Evolutionary conservation across 2,329 filamentous ascomycete species (phyloP).

Genomic region (Aureobasidium sp.): DNA sequence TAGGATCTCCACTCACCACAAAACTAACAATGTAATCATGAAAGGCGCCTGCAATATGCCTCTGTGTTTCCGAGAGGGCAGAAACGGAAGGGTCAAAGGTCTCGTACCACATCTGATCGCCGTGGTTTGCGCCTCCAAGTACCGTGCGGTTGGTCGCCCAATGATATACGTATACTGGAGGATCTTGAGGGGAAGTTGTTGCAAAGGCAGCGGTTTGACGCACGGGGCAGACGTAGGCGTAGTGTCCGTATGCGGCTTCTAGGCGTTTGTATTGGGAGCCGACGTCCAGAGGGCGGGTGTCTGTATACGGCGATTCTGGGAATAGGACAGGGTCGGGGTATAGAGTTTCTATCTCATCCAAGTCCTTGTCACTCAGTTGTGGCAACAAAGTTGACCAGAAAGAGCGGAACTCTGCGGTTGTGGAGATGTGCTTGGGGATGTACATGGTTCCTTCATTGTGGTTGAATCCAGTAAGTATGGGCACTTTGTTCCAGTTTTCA

Average conservation of each 20-base stretch:
- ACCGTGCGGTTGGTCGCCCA: slow-evolving; percentile 44
- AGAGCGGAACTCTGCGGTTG: slow-evolving; percentile 43
- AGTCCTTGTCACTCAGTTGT: slow-evolving; percentile 42
- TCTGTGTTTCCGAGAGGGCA: slow-evolving; percentile 22
- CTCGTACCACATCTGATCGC: slow-evolving; percentile 29
- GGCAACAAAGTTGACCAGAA: slow-evolving; percentile 59
- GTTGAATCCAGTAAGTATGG: slow-evolving; percentile 62
- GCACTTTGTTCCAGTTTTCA: slow-evolving; percentile 45
- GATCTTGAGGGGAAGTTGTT: slow-evolving; percentile 15
- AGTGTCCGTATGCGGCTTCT: slow-evolving; percentile 54
- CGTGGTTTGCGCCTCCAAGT: slow-evolving; percentile 26
- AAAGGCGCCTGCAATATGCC: slow-evolving; percentile 23
- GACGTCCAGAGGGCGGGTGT: slow-evolving; percentile 28
- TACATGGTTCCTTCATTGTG: slow-evolving; percentile 61
- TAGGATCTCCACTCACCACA: slow-evolving; percentile 26
- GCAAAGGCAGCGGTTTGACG: slow-evolving; percentile 48
- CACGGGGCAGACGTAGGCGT: slow-evolving; percentile 56
- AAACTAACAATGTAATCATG: slow-evolving; percentile 27
- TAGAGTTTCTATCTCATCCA: slow-evolving; percentile 46
- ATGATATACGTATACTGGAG: slow-evolving; percentile 49
- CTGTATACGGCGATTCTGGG: slow-evolving; percentile 33
- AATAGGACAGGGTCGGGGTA: slow-evolving; percentile 51
- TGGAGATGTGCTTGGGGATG: slow-evolving; percentile 43
- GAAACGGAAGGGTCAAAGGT: slow-evolving; percentile 21
- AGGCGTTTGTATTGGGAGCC: slow-evolving; percentile 50